Conservation (phyloP, 2,329 filamentous ascomycete genomes). For the Sporothrix curviconia region DNA sequence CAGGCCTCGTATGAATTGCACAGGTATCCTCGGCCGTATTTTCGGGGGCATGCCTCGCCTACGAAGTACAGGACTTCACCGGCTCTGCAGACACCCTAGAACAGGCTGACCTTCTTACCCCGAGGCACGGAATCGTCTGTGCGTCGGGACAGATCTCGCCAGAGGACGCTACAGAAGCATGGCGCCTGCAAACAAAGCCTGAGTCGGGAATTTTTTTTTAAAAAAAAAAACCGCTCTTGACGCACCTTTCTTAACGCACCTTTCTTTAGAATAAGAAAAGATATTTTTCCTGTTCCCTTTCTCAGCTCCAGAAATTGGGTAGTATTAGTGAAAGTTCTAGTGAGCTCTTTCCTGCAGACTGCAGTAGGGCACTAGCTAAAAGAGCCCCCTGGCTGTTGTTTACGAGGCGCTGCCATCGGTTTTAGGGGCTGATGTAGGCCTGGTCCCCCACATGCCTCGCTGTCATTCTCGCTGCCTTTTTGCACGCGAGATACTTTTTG, state of each 20-base stretch:
- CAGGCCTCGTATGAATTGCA: too few relatives aligned
- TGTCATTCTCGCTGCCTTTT: constrained; percentile 17
- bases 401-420: too few relatives aligned
- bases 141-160: constrained; percentile 12
- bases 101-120: background rate
- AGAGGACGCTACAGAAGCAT: constrained; percentile 1
- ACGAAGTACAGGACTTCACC: too few relatives aligned
- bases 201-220: background rate
- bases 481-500: background rate
- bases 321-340: background rate
- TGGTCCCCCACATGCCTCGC: constrained; percentile 11
- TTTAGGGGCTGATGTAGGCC: too few relatives aligned
- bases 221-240: background rate
- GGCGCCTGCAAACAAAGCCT: background rate
- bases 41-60: too few relatives aligned
- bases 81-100: too few relatives aligned
- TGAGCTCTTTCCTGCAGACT: background rate
- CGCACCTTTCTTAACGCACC: too few relatives aligned
- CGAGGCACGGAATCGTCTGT: constrained; percentile 7
- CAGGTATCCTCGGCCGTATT: background rate
- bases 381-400: background rate
- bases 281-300: too few relatives aligned
- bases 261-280: too few relatives aligned
- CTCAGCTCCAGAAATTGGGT: too few relatives aligned
- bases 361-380: background rate